Evolutionary conservation across 2,329 filamentous ascomycete genomes (phyloP).

Genomic region (Myotisia sp.): DNA sequence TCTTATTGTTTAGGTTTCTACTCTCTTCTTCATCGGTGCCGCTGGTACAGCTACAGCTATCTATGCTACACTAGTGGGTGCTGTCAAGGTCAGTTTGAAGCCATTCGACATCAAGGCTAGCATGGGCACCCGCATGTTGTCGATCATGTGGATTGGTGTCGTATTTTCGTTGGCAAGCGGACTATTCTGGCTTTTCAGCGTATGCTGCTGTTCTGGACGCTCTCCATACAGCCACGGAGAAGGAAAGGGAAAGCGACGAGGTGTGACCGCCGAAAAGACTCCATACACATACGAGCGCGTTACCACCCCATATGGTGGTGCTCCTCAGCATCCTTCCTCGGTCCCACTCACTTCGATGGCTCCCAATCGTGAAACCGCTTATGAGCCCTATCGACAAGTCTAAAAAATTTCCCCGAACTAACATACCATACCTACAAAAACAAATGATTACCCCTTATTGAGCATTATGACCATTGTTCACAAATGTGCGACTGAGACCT

Average conservation of each 20-base stretch:
- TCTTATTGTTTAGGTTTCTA: constrained; percentile 28
- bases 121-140: constrained; percentile 57
- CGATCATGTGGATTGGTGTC: constrained; percentile 62
- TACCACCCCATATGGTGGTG: constrained; percentile 14
- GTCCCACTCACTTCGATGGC: constrained; percentile 9
- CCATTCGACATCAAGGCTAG: constrained; percentile 55
- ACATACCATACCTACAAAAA: too few relatives aligned
- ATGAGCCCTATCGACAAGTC: constrained; percentile 13
- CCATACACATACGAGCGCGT: constrained; percentile 49
- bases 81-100: constrained; percentile 52
- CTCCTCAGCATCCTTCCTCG: constrained; percentile 1
- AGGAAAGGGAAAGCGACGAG: constrained; percentile 22
- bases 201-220: constrained; percentile 77
- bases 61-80: constrained; percentile 53
- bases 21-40: constrained; percentile 47
- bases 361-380: constrained; percentile 9
- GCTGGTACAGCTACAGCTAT: constrained; percentile 62
- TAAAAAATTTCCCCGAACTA: too few relatives aligned
- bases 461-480: too few relatives aligned
- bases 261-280: constrained; percentile 43
- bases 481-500: too few relatives aligned
- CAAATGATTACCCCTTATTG: too few relatives aligned
- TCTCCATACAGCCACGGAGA: constrained; percentile 33
- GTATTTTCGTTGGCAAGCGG: constrained; percentile 60
- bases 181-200: constrained; percentile 82